These are phyloP conservation scores for Dendrobium officinale DNA, from an alignment of 106 monocot genomes.

Conservation along the genomic window DNA sequence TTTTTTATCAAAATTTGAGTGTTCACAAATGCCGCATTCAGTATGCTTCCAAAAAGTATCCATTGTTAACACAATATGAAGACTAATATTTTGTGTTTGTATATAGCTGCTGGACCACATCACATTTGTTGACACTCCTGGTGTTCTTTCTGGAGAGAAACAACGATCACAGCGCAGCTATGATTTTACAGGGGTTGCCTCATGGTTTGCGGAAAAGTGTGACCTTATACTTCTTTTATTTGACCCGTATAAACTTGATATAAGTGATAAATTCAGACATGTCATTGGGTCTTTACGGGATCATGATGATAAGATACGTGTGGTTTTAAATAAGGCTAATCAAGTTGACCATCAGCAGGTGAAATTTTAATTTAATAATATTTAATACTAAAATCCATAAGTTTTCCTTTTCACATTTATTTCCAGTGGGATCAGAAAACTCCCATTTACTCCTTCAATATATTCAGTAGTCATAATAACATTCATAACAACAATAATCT, in stretches of 20 bases:
- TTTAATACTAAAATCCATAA: too few species aligned
- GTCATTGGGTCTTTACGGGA: conserved; percentile 85
- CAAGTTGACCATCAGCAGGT: conserved; percentile 95
- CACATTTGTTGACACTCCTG: conserved; percentile 93
- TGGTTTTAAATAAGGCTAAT: conserved; percentile 89
- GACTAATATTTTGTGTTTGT: background rate
- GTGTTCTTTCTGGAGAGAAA: conserved; percentile 95
- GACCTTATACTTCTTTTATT: conserved; percentile 94
- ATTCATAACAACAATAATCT: too few species aligned
- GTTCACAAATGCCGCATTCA: conserved; percentile 94
- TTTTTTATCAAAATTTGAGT: conserved; percentile 91
- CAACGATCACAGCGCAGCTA: conserved; percentile 92
- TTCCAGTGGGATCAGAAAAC: too few species aligned
- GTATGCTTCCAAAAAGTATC: conserved; percentile 27
- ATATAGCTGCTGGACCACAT: conserved; percentile 80
- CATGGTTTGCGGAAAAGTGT: conserved; percentile 98
- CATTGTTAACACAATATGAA: background rate
- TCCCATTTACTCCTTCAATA: too few species aligned
- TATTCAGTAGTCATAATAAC: too few species aligned
- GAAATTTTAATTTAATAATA: background rate
- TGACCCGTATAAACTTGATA: conserved; percentile 97
- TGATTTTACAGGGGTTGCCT: conserved; percentile 95
- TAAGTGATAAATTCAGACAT: conserved; percentile 94
- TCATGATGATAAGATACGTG: conserved; percentile 97
- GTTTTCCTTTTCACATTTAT: background rate